These are phyloP conservation scores for Uronychia binucleata DNA, from an alignment of 73 alveolate genomes.

Conservation along the genomic window DNA sequence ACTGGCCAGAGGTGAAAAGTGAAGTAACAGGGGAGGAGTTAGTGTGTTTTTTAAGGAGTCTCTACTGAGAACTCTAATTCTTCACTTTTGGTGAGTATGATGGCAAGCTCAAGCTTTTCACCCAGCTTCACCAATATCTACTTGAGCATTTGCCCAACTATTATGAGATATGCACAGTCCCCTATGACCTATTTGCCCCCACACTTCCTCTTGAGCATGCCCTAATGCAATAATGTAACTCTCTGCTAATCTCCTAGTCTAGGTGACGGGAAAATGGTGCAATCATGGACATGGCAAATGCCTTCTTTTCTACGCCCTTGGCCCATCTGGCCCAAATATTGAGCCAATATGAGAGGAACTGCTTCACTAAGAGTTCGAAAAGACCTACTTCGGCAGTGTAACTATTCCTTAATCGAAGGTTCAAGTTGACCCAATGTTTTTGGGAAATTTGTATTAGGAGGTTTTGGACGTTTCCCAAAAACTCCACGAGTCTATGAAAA, in stretches of 20 bases:
- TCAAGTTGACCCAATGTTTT: not conserved
- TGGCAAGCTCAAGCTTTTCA: slow-evolving; percentile 39
- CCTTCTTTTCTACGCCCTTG: not conserved
- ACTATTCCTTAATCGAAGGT: not conserved
- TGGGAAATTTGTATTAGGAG: not conserved
- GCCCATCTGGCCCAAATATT: not conserved
- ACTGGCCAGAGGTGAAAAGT: slow-evolving; percentile 68
- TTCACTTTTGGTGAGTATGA: slow-evolving; percentile 71
- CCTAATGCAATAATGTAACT: not conserved
- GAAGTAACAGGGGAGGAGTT: slow-evolving; percentile 69
- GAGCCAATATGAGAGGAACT: not conserved
- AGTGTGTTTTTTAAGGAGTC: slow-evolving; percentile 59
- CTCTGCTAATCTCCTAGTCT: not conserved
- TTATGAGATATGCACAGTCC: slow-evolving; percentile 66
- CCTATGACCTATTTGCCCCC: slow-evolving; percentile 17
- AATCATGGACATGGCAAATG: not conserved
- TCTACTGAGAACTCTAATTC: slow-evolving; percentile 74
- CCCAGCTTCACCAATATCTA: slow-evolving; percentile 72
- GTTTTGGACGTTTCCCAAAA: slow-evolving; percentile 6
- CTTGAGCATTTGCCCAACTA: slow-evolving; percentile 70
- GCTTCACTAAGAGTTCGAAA: not conserved
- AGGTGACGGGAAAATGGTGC: not conserved
- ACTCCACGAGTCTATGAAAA: not conserved
- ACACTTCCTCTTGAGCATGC: slow-evolving; percentile 21
- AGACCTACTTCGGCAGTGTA: not conserved